These are phyloP conservation scores for Amyloporia xantha DNA, from an alignment of 768 basidiomycete species.

Conservation along the genomic window DNA sequence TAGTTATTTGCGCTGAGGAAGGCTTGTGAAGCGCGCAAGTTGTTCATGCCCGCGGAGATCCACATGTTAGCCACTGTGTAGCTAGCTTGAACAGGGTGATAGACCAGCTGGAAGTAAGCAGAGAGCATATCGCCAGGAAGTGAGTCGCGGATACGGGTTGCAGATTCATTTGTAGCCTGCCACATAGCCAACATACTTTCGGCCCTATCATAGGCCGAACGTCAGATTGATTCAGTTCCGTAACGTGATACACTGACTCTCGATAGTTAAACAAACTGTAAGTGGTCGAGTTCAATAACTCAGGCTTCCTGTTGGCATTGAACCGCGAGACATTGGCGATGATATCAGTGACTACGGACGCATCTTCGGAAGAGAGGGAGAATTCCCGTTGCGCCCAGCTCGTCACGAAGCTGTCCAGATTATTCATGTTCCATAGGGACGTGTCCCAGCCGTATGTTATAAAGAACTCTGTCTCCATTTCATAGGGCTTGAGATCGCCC, in stretches of 20 bases:
- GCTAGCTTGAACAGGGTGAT: constrained; percentile 56
- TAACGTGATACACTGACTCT: constrained; percentile 41
- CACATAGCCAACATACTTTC: constrained; percentile 49
- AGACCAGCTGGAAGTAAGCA: constrained; percentile 68
- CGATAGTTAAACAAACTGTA: constrained; percentile 62
- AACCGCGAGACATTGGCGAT: constrained; percentile 49
- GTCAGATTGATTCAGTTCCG: not conserved
- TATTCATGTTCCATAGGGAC: constrained; percentile 46
- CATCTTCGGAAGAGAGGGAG: constrained; percentile 34
- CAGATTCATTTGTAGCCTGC: constrained; percentile 40
- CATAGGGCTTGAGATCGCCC: constrained; percentile 70
- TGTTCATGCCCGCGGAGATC: constrained; percentile 53
- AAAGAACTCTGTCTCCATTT: constrained; percentile 67
- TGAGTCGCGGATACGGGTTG: constrained; percentile 49
- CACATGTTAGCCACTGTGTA: constrained; percentile 52
- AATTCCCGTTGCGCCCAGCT: constrained; percentile 65
- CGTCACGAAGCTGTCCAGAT: constrained; percentile 45
- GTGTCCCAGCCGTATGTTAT: constrained; percentile 56
- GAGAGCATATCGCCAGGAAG: constrained; percentile 41
- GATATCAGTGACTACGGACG: constrained; percentile 41
- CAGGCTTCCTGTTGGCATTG: constrained; percentile 59
- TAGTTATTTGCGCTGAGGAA: constrained; percentile 53
- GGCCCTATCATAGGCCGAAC: constrained; percentile 33
- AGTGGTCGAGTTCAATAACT: constrained; percentile 54
- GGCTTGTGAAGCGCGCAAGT: constrained; percentile 57